Conservation (phyloP, 1,284 basidiomycete genomes). For the Trichosporon faecale region DNA sequence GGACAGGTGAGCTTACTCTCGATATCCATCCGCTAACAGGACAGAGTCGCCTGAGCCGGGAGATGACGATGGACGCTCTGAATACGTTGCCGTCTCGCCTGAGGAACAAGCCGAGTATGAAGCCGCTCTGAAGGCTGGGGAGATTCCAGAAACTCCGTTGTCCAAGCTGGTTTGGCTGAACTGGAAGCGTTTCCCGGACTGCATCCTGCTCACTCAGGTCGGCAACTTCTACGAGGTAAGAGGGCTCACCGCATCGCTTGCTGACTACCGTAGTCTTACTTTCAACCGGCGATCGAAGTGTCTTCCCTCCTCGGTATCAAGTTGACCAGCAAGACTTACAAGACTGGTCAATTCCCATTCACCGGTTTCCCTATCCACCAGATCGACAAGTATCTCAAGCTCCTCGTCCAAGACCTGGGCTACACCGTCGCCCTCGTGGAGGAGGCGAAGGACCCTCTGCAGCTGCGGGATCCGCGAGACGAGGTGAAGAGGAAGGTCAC, state of each 20-base stretch:
- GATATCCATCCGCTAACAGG: neutral
- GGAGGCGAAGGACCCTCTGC: constrained; percentile 60
- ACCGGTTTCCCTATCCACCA: constrained; percentile 83
- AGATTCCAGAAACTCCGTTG: constrained; percentile 53
- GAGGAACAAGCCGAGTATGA: constrained; percentile 23
- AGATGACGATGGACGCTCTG: constrained; percentile 12
- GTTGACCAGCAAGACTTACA: constrained; percentile 45
- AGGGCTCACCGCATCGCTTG: constrained; percentile 16
- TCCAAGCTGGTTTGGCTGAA: constrained; percentile 69
- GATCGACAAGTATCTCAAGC: constrained; percentile 79
- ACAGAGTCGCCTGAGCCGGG: neutral
- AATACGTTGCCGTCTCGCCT: neutral
- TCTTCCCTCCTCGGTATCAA: constrained; percentile 62
- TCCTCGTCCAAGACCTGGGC: constrained; percentile 74
- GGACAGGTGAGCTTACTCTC: neutral
- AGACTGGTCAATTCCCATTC: constrained; percentile 63
- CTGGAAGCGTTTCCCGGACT: constrained; percentile 74
- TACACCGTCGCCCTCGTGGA: constrained; percentile 88
- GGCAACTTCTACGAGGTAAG: constrained; percentile 90
- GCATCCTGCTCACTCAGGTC: constrained; percentile 81
- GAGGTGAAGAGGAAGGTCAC: constrained; percentile 63
- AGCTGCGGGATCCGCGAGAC: constrained; percentile 3
- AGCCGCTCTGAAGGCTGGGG: constrained; percentile 28
- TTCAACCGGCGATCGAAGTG: constrained; percentile 79
- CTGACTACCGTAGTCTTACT: constrained; percentile 69